A percentile compares a stretch with the other conserved stretches of the same genome.
Evolutionary conservation across 2,329 filamentous ascomycete genomes (phyloP).

Genomic region (Graphilbum fragrans): DNA sequence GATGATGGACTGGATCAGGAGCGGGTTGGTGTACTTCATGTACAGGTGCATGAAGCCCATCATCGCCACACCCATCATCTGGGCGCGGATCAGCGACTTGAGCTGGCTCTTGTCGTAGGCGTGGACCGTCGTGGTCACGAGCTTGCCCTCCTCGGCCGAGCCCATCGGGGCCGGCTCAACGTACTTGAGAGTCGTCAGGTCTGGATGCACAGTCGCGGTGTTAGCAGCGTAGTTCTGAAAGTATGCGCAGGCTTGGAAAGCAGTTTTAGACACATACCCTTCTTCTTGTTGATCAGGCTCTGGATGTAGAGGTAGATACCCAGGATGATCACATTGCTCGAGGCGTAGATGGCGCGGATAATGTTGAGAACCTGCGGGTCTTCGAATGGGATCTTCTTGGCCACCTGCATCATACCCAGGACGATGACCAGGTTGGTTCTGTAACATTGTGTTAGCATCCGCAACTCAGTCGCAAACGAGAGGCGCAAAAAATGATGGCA

Average conservation of each 20-base stretch:
- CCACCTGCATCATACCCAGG: slow-evolving; percentile 95
- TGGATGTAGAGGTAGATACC: slow-evolving; percentile 78
- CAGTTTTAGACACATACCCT: slow-evolving; percentile 51
- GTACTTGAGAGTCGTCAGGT: slow-evolving; percentile 96
- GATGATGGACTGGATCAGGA: slow-evolving; percentile 97
- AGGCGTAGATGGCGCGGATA: slow-evolving; percentile 41
- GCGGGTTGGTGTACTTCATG: slow-evolving; percentile 99
- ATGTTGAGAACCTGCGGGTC: slow-evolving; percentile 53
- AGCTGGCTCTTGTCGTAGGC: slow-evolving; percentile 88
- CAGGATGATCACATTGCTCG: slow-evolving; percentile 70
- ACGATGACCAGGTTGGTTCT: slow-evolving; percentile 92
- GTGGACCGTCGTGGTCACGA: slow-evolving; percentile 91
- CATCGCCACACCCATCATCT: slow-evolving; percentile 95
- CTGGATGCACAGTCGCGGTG: slow-evolving; percentile 32
- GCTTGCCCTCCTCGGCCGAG: slow-evolving; percentile 85
- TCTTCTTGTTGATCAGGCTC: slow-evolving; percentile 84
- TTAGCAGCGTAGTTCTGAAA: slow-evolving; percentile 17
- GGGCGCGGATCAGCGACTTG: slow-evolving; percentile 72
- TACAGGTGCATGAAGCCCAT: slow-evolving; percentile 98
- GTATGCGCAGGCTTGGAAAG: too few species aligned
- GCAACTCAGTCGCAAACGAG: neutral
- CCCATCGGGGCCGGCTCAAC: slow-evolving; percentile 93
- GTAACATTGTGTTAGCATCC: slow-evolving; percentile 11
- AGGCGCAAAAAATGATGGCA: neutral
- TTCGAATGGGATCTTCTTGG: slow-evolving; percentile 91